Evolutionary conservation across 2,329 filamentous ascomycete species (phyloP).

Genomic region (Xylaria sp.): DNA sequence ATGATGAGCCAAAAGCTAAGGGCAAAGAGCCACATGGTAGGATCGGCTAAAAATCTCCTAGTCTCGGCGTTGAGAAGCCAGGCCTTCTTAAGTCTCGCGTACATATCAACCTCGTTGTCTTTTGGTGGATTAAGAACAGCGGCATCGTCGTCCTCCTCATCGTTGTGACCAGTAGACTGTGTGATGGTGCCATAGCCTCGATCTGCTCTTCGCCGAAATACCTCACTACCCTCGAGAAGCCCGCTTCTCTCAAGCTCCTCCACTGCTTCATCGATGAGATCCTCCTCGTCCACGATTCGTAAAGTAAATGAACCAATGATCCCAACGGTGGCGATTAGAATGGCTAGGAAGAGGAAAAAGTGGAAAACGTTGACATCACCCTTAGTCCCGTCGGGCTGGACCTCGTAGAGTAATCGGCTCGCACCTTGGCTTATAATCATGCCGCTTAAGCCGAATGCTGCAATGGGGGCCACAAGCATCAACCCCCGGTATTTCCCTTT

Average conservation of each 20-base stretch:
- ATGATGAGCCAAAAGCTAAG: conserved; percentile 92
- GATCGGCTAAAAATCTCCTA: conserved; percentile 82
- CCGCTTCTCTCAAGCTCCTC: conserved; percentile 93
- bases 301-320: conserved; percentile 79
- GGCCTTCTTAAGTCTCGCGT: conserved; percentile 78
- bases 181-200: conserved; percentile 72
- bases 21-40: conserved; percentile 96
- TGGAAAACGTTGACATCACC: conserved; percentile 79
- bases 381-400: conserved; percentile 68
- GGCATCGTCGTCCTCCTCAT: conserved; percentile 58
- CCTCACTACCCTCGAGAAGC: conserved; percentile 77
- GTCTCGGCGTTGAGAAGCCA: conserved; percentile 95
- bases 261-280: conserved; percentile 88
- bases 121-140: conserved; percentile 54
- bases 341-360: conserved; percentile 87
- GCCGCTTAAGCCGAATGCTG: conserved; percentile 90
- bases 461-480: conserved; percentile 89
- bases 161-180: conserved; percentile 54
- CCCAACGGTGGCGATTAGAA: conserved; percentile 77
- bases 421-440: conserved; percentile 96
- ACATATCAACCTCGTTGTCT: conserved; percentile 54
- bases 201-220: conserved; percentile 70
- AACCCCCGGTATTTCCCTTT: conserved; percentile 87
- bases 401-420: conserved; percentile 80
- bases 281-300: conserved; percentile 83